Base-by-base conservation (phyloP, 2,329 filamentous ascomycete genomes). In the Fusarium dlaminii region DNA sequence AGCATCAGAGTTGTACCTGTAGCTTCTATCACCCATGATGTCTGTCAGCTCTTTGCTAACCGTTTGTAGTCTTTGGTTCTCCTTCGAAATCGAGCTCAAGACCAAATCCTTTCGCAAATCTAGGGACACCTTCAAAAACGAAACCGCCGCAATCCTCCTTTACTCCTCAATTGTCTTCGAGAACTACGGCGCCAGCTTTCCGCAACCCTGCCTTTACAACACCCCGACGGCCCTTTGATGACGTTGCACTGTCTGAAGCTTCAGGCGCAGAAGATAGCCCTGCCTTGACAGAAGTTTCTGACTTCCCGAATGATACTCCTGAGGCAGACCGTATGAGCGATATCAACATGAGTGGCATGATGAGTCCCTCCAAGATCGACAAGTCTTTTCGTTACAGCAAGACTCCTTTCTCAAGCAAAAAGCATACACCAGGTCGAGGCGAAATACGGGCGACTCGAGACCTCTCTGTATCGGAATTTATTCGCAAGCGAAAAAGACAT, bases 191-290 rank as follows among this genome's bases (percentile, higher is more conserved):
- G 1, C 83, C 88, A 20, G 84, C 86, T 2, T 92, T 92, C 71
- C 87, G 90, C 29, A 92, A 92, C 73, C 88, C 90, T 2, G 87
- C 90, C 6, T 92, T 92, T 72, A 91, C 88, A 5, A 92, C 90
- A 0, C 90, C 90, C 1, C 87, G 90, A 55, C 89, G 87, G 66
- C 86, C 87, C 0, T 84, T 88, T 67, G 89, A 91, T 40, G 85
- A 88, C 39, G 82, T 86, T 22, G 78, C 84, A 6, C 81, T 88
- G 55, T 90, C 89, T 8, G 89, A 91, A 76, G 82, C 83, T 45
- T 91, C 89, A 7, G 86, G 87, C 34, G 85, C 87, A 48, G 90
- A 92, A 70, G 88, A 89, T 24, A 92, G 90, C 70, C 90, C 90
- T 24, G 88, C 87, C 32, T 82, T 84, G 77, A 90, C 88, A 49